Conservation (phyloP, 441 rosid genomes). For the Erysimum pusillum region DNA sequence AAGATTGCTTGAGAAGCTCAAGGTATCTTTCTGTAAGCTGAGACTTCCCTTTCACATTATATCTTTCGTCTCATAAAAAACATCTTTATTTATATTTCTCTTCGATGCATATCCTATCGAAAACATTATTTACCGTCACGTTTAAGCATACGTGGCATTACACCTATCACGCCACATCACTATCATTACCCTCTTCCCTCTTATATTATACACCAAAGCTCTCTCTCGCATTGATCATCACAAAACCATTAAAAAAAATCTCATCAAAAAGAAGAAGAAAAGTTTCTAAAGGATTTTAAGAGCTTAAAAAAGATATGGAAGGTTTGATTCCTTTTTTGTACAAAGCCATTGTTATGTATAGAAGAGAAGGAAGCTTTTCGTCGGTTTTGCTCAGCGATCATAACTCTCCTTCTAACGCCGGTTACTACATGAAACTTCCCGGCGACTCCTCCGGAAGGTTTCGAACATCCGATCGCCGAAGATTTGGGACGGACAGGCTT, state of each 20-base stretch:
- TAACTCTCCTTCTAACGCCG: constrained; percentile 35
- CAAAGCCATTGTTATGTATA: constrained; percentile 47
- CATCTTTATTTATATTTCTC: not conserved
- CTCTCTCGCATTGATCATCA: constrained; percentile 27
- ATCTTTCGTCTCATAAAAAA: constrained; percentile 9
- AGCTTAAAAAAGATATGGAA: constrained; percentile 32
- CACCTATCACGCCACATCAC: constrained; percentile 41
- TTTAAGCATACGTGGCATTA: constrained; percentile 47
- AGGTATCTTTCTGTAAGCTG: constrained; percentile 36
- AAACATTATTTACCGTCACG: constrained; percentile 45
- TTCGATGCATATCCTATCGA: constrained; percentile 32
- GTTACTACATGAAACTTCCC: constrained; percentile 45
- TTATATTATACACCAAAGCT: constrained; percentile 34
- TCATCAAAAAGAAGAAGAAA: constrained; percentile 8
- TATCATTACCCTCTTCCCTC: constrained; percentile 24
- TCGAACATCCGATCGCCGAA: constrained; percentile 36
- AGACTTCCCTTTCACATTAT: constrained; percentile 47
- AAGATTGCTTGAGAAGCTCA: constrained; percentile 36
- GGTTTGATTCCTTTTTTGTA: constrained; percentile 49
- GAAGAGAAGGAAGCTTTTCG: constrained; percentile 45
- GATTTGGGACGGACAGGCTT: constrained; percentile 35
- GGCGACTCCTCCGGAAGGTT: constrained; percentile 41
- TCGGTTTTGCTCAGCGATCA: constrained; percentile 41
- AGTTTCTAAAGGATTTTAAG: not conserved
- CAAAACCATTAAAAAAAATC: constrained; percentile 12